Evolutionary conservation across 495 filamentous ascomycete genomes (phyloP).

Genomic region (Cryomyces antarcticus): DNA sequence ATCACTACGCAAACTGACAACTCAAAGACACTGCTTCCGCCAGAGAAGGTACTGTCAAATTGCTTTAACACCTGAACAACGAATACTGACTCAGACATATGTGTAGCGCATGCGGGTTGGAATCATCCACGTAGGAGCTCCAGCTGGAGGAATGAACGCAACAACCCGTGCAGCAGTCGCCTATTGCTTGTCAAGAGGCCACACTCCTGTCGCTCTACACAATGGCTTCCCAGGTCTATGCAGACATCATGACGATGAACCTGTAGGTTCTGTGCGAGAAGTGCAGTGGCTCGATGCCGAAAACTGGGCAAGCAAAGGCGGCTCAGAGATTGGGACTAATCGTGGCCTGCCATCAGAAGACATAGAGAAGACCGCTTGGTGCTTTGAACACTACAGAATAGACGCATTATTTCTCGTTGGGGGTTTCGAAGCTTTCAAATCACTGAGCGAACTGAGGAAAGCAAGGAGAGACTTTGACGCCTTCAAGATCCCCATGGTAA

Average conservation of each 20-base stretch:
- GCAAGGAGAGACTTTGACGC: slow-evolving; percentile 57
- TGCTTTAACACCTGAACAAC: slow-evolving; percentile 7
- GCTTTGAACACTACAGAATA: slow-evolving; percentile 71
- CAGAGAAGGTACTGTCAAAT: slow-evolving; percentile 36
- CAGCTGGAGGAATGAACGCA: slow-evolving; percentile 97
- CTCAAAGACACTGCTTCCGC: slow-evolving; percentile 38
- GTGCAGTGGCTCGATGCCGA: slow-evolving; percentile 90
- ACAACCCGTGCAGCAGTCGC: slow-evolving; percentile 85
- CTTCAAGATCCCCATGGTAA: slow-evolving; percentile 81
- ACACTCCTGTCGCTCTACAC: slow-evolving; percentile 78
- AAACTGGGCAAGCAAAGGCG: slow-evolving; percentile 85
- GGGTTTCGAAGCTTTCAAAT: slow-evolving; percentile 93
- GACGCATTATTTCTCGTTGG: slow-evolving; percentile 85
- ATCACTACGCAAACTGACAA: slow-evolving; percentile 65
- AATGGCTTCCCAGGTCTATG: slow-evolving; percentile 94
- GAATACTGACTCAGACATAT: neutral
- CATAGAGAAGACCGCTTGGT: slow-evolving; percentile 60
- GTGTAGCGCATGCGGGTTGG: slow-evolving; percentile 70
- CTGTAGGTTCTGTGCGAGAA: slow-evolving; percentile 60
- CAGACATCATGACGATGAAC: slow-evolving; percentile 69
- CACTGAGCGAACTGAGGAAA: slow-evolving; percentile 66
- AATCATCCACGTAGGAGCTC: slow-evolving; percentile 92
- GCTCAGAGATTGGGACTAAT: slow-evolving; percentile 96
- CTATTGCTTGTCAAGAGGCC: slow-evolving; percentile 88
- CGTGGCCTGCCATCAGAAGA: slow-evolving; percentile 72